Base-by-base conservation (phyloP, 768 basidiomycete genomes). In the Clitopilus hobsonii region DNA sequence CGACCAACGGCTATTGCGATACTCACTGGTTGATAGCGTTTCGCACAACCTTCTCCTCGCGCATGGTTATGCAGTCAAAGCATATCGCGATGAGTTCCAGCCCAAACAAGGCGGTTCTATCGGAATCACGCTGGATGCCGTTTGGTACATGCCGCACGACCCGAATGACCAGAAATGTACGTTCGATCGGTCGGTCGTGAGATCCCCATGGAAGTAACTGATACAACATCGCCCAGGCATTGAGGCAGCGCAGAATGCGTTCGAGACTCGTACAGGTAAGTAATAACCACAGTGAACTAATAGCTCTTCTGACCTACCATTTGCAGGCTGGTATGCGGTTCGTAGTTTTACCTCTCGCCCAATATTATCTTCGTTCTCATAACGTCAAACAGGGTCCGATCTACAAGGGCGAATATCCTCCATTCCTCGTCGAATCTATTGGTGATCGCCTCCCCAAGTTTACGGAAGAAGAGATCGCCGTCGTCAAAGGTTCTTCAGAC, bases 111-210 rank as follows among this genome's bases (percentile, higher is more conserved):
- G 75, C 8, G 89, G 87, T 14, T 64, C 71, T 38, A 86, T 90
- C 59, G 88, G 87, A 2, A 85, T 91, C 63, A 90, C 89, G 0
- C 72, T 90, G 38, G 87, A 89, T 60, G 80, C 82, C 13, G 75
- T 82, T 55, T 86, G 81, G 79, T 76, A 78, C 49, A 77, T 84
- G 58, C 88, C 89, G 6, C 89, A 81, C 58, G 61, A 62, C n/a
- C 82, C 87, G 58, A 76, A 85, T 53, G 71, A 66, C 20, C 79
- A 83, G 0, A 79, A 83, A 62, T 86, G 88, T 89, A 63, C 58
- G 83, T 71, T 10, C n/a, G 6, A 51, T 6, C 25, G 25, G 32
- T 54, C 38, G 36, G 8, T 45, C 13, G 49, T 45, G 29, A 25
- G 8, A 4, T 53, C 28, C 23, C 38, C 24, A 29, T 51, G 29